These are phyloP conservation scores for Colletotrichum sp. DNA, from an alignment of 2,329 filamentous ascomycete species.

Conservation along the genomic window DNA sequence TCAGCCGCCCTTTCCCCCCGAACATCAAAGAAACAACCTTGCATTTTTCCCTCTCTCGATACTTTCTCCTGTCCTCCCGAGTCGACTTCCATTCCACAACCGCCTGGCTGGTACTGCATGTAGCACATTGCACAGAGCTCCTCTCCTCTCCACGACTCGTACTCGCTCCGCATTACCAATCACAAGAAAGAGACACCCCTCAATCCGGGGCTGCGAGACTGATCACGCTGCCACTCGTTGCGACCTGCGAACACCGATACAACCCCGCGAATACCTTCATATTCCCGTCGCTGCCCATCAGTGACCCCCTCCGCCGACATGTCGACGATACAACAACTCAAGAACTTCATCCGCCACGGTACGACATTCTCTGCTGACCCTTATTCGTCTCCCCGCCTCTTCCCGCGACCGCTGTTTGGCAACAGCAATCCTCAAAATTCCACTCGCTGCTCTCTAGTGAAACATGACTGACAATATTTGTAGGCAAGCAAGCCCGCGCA, in stretches of 20 bases:
- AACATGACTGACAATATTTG: not conserved
- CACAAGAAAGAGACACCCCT: not conserved
- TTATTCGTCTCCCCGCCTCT: not conserved
- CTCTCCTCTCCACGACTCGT: slow-evolving; percentile 5
- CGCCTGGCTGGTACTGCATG: not conserved
- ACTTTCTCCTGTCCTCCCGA: not conserved
- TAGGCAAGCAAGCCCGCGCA: slow-evolving; percentile 86
- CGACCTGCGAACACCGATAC: not conserved
- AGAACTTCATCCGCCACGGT: slow-evolving; percentile 97
- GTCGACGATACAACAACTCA: slow-evolving; percentile 90
- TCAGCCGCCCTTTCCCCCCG: not conserved
- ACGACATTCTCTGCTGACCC: slow-evolving; percentile 30
- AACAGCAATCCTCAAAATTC: not conserved
- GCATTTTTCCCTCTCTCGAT: not conserved
- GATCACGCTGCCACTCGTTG: not conserved
- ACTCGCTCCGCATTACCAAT: slow-evolving; percentile 13
- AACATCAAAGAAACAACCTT: slow-evolving; percentile 3
- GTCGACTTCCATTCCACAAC: not conserved
- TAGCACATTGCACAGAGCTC: not conserved
- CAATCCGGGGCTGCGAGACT: not conserved
- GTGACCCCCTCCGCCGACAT: slow-evolving; percentile 38
- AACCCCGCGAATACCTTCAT: not conserved
- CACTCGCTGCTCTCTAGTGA: not conserved
- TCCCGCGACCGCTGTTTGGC: not conserved
- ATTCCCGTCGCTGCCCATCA: not conserved